Evolutionary conservation across 2,329 filamentous ascomycete species (phyloP).

Genomic region (Beauveria bassiana): DNA sequence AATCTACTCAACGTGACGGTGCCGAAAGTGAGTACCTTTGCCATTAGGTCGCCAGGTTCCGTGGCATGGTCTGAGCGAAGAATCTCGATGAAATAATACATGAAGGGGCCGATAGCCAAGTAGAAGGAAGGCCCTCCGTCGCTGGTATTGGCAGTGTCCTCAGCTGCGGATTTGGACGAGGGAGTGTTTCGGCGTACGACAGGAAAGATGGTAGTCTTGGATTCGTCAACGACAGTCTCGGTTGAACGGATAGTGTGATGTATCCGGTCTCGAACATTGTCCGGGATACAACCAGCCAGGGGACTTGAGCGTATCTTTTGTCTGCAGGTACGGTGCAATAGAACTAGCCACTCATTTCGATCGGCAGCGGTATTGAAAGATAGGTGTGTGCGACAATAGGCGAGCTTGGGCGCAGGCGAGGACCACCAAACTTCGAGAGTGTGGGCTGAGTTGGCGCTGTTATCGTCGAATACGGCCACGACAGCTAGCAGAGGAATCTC

Average conservation of each 20-base stretch:
- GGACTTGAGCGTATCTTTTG: constrained; percentile 28
- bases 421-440: constrained; percentile 52
- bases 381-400: constrained; percentile 40
- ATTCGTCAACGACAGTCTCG: constrained; percentile 27
- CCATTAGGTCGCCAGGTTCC: constrained; percentile 37
- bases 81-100: constrained; percentile 45
- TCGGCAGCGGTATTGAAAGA: constrained; percentile 42
- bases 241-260: constrained; percentile 37
- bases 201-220: constrained; percentile 39
- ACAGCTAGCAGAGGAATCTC: constrained; percentile 43
- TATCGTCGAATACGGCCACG: constrained; percentile 45
- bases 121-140: constrained; percentile 46
- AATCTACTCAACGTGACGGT: constrained; percentile 45
- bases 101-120: constrained; percentile 44
- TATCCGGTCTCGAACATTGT: constrained; percentile 40
- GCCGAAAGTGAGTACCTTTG: constrained; percentile 43
- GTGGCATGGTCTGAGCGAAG: constrained; percentile 35
- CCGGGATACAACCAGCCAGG: constrained; percentile 31
- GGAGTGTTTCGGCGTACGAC: constrained; percentile 40
- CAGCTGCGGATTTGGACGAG: constrained; percentile 32
- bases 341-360: constrained; percentile 41
- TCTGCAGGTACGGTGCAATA: constrained; percentile 36
- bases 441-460: constrained; percentile 40
- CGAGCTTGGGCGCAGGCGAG: constrained; percentile 33
- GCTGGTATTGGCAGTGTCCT: constrained; percentile 37